Conservation (phyloP, 345 rosid genomes). For the Geranium rotundifolium region DNA sequence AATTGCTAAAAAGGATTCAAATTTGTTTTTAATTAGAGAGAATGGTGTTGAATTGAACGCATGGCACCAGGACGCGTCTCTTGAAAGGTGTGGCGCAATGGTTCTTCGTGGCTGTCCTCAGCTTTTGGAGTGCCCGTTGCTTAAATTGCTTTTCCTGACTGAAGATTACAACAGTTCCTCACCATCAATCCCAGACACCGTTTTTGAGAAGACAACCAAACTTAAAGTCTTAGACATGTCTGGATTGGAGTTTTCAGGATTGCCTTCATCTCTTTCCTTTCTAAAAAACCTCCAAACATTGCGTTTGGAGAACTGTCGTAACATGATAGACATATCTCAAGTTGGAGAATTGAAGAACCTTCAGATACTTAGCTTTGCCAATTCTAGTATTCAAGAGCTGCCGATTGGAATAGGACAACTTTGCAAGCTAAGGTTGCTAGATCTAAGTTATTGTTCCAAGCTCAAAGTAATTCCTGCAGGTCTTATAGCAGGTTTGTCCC, state of each 20-base stretch:
- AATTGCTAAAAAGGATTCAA: conserved; percentile 4
- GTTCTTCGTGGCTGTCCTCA: not conserved
- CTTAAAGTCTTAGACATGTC: conserved; percentile 17
- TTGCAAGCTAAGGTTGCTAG: conserved; percentile 8
- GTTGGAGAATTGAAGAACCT: conserved; percentile 11
- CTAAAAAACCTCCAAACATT: conserved; percentile 7
- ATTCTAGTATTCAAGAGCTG: conserved; percentile 6
- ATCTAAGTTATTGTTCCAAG: conserved; percentile 7
- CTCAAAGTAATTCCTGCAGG: conserved; percentile 13
- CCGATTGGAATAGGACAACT: conserved; percentile 10
- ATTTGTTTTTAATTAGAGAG: not conserved
- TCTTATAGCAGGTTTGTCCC: conserved; percentile 7
- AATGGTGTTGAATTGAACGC: not conserved
- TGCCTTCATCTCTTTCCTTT: conserved; percentile 3
- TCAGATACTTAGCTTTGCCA: conserved; percentile 7
- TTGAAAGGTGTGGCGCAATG: not conserved
- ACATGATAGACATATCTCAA: not conserved
- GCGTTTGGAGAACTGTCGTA: not conserved
- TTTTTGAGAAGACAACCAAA: conserved; percentile 11
- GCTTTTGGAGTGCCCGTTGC: conserved; percentile 13
- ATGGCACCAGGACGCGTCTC: not conserved
- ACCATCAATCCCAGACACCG: not conserved
- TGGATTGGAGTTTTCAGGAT: not conserved
- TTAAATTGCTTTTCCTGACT: not conserved
- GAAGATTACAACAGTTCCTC: not conserved